Base-by-base conservation (phyloP, 2,329 filamentous ascomycete genomes). In the Colletotrichum godetiae region DNA sequence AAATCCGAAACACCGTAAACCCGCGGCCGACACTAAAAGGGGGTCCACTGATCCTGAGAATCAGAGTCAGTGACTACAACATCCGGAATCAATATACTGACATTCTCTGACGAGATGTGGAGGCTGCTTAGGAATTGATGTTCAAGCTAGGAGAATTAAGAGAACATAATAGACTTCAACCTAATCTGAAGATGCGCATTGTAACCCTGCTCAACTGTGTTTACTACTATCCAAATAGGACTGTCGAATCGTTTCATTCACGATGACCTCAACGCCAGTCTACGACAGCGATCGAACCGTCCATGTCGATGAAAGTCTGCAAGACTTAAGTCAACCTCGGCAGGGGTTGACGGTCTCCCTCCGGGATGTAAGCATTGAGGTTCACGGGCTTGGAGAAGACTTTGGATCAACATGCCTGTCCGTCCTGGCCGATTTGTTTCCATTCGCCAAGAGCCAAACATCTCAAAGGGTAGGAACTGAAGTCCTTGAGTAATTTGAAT, bases 1-100 rank as follows among this genome's bases (percentile, higher is more conserved):
- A 72, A 57, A 24, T 53, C 68, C 68, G 68, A 13, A 56, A n/a
- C 3, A 2, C 68, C 68, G 62, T 68, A 72, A 72, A 24, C 68
- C 68, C 68, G 68, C 4, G 2, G 6, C 46, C 22, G n/a, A 11
- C 49, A 19, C 49, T 29, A 11, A 60, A 29, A 6, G 19, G 62
- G 29, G 62, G 22, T 55, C 68, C 63, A 57, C 35, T 12, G 22
- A 37, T 4, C 19, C n/a, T 49, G 42, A 49, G 42, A 49, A 10
- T 22, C 15, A 49, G 19, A n/a, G 8, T n/a, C 42, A 49, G 42
- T 49, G 42, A 49, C 19, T 49, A 49, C 42, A 49, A 22, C 42
- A 49, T 49, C 42, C 42, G 42, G 42, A 49, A 49, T 7, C 42
- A 49, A 49, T 11, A 22, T 49, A 8, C 19, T n/a, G 42, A 22